phyloP scores from a whole-genome alignment of 352 stramenopile species.

The Phytophthora aleatoria region DNA sequence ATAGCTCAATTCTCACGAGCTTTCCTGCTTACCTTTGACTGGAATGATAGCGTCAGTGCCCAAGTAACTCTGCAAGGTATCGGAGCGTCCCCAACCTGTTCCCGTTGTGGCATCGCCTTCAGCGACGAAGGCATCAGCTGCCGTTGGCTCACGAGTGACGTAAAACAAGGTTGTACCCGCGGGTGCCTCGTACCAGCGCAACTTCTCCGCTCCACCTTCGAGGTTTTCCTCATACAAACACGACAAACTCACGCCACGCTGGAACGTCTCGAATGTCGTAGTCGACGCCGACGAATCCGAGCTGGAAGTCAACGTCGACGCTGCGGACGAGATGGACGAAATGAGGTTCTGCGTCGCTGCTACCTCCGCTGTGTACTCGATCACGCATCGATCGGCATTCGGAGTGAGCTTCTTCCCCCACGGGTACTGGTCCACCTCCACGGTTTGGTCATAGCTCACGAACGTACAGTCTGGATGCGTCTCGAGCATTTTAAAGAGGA shows the following conservation, averaged over 20 bases:
- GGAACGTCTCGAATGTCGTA: slow-evolving; percentile 24
- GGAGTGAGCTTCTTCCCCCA: slow-evolving; percentile 86
- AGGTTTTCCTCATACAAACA: slow-evolving; percentile 92
- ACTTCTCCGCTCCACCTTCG: slow-evolving; percentile 72
- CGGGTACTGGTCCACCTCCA: slow-evolving; percentile 92
- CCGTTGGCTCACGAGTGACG: slow-evolving; percentile 78
- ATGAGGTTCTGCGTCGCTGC: slow-evolving; percentile 33
- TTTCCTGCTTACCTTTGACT: slow-evolving; percentile 58
- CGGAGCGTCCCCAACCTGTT: slow-evolving; percentile 65
- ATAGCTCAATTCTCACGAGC: neutral
- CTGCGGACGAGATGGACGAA: slow-evolving; percentile 43
- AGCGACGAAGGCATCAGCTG: slow-evolving; percentile 65
- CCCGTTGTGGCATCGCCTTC: slow-evolving; percentile 24
- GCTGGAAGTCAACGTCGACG: slow-evolving; percentile 16
- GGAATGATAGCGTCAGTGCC: slow-evolving; percentile 75
- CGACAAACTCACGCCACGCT: slow-evolving; percentile 84
- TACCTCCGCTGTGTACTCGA: slow-evolving; percentile 55
- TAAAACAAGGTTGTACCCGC: slow-evolving; percentile 88
- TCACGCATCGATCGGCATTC: slow-evolving; percentile 81
- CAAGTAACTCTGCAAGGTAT: slow-evolving; percentile 51
- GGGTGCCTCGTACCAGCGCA: slow-evolving; percentile 89
- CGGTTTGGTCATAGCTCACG: slow-evolving; percentile 87
- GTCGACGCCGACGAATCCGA: slow-evolving; percentile 19
- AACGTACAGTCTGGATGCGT: slow-evolving; percentile 93
- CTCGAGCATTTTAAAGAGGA: slow-evolving; percentile 93